These are phyloP conservation scores for Rhizopogon vinicolor DNA, from an alignment of 768 basidiomycete species.

Conservation along the genomic window DNA sequence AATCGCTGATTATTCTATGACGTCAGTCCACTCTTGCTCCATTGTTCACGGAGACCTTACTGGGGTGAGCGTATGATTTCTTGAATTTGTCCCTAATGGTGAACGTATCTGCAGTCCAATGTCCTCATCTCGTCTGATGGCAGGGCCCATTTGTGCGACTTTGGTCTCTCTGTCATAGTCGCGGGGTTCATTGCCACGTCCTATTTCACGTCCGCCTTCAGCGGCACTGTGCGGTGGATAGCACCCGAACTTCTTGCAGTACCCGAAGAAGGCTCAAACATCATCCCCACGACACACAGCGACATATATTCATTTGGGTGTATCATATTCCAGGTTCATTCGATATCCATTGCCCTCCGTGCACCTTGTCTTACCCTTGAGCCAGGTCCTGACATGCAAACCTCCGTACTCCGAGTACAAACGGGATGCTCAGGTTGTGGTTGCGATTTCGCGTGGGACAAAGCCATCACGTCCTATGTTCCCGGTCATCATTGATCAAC, in stretches of 20 bases:
- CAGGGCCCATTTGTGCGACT: conserved; percentile 38
- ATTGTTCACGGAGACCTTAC: conserved; percentile 17
- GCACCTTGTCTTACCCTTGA: not conserved
- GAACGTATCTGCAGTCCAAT: conserved; percentile 28
- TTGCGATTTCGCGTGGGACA: conserved; percentile 3
- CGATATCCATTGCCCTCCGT: not conserved
- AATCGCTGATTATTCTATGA: not conserved
- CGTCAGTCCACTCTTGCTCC: conserved; percentile 12
- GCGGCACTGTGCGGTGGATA: conserved; percentile 1
- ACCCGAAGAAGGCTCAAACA: conserved; percentile 13
- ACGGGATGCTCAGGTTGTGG: conserved; percentile 7
- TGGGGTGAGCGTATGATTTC: conserved; percentile 4
- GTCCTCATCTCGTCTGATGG: conserved; percentile 33
- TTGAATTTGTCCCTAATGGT: not conserved
- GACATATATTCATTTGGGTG: conserved; percentile 41
- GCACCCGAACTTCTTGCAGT: conserved; percentile 27
- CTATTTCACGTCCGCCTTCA: conserved; percentile 4
- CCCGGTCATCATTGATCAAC: not conserved
- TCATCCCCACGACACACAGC: conserved; percentile 18
- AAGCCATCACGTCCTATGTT: not conserved
- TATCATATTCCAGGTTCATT: conserved; percentile 6
- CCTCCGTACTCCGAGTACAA: conserved; percentile 3
- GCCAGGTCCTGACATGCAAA: conserved; percentile 1
- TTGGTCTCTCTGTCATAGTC: conserved; percentile 30
- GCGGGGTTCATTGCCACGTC: conserved; percentile 5